A percentile compares a stretch with the other conserved stretches of the same genome.
phyloP scores from a whole-genome alignment of 148 eudicot species.

The Polygonum maritimum region DNA sequence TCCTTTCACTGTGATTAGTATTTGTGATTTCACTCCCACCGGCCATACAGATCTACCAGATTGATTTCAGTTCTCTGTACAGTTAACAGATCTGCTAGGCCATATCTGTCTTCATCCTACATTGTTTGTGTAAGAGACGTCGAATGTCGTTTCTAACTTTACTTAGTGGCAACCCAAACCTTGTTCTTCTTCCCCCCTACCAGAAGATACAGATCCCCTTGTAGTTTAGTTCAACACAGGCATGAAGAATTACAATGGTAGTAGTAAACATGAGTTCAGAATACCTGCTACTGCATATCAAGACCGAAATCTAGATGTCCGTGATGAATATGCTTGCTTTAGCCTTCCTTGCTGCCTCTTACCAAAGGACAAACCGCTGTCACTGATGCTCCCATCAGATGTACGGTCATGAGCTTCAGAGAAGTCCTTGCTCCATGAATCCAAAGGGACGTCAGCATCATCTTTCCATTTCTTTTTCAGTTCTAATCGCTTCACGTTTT shows the following conservation, averaged over 20 bases:
- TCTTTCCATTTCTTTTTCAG: slow-evolving; percentile 64
- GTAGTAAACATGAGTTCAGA: not conserved
- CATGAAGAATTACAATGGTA: not conserved
- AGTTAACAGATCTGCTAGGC: not conserved
- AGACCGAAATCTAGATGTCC: not conserved
- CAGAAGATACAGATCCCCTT: not conserved
- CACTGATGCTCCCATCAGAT: slow-evolving; percentile 68
- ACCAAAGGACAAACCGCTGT: slow-evolving; percentile 58
- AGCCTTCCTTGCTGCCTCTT: slow-evolving; percentile 25
- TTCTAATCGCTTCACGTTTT: slow-evolving; percentile 63
- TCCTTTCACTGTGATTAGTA: slow-evolving; percentile 1
- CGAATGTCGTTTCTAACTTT: not conserved
- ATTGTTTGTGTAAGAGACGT: not conserved
- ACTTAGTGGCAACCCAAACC: not conserved
- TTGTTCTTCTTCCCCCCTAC: slow-evolving; percentile 4
- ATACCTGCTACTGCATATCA: not conserved
- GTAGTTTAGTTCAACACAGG: not conserved
- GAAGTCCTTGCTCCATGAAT: slow-evolving; percentile 57
- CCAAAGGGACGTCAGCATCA: slow-evolving; percentile 65
- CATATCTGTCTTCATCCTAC: not conserved
- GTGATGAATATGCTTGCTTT: not conserved
- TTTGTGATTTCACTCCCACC: not conserved
- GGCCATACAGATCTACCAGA: not conserved
- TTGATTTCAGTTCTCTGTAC: not conserved
- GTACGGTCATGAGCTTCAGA: slow-evolving; percentile 47